Conservation (phyloP, 2,329 filamentous ascomycete species). For the Penicillium expansum region DNA sequence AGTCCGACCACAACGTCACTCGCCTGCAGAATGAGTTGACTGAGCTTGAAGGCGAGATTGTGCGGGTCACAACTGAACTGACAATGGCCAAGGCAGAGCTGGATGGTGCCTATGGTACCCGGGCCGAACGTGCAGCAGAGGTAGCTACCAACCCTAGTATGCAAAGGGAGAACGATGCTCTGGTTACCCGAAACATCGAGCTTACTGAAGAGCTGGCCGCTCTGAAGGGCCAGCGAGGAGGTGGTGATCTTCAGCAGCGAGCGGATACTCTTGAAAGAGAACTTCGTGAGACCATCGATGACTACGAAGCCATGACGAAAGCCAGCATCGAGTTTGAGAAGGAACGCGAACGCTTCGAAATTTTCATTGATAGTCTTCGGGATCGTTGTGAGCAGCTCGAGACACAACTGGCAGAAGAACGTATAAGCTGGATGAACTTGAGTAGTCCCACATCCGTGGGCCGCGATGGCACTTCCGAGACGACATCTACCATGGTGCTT, state of each 20-base stretch:
- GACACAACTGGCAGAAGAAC: conserved; percentile 64
- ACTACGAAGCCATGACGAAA: conserved; percentile 69
- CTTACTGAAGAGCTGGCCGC: conserved; percentile 49
- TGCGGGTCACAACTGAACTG: conserved; percentile 70
- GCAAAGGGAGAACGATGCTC: conserved; percentile 58
- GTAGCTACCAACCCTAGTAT: conserved; percentile 57
- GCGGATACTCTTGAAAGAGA: conserved; percentile 61
- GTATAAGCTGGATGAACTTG: conserved; percentile 63
- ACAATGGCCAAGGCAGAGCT: conserved; percentile 90
- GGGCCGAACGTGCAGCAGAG: conserved; percentile 66
- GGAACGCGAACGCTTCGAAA: conserved; percentile 64
- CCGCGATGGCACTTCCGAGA: conserved; percentile 47
- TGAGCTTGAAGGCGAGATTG: conserved; percentile 61
- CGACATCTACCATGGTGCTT: conserved; percentile 65
- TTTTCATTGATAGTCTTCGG: conserved; percentile 60
- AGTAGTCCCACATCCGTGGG: conserved; percentile 51
- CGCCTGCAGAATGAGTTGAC: conserved; percentile 51
- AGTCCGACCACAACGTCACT: conserved; percentile 39
- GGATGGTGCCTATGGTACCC: conserved; percentile 86
- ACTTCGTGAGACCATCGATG: conserved; percentile 63
- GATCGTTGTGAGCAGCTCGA: conserved; percentile 64
- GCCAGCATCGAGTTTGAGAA: conserved; percentile 69
- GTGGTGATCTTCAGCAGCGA: conserved; percentile 46
- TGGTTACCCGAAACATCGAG: conserved; percentile 49
- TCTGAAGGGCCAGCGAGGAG: conserved; percentile 37